Evolutionary conservation across 768 basidiomycete genomes (phyloP).

Genomic region (Hortiboletus campestris): DNA sequence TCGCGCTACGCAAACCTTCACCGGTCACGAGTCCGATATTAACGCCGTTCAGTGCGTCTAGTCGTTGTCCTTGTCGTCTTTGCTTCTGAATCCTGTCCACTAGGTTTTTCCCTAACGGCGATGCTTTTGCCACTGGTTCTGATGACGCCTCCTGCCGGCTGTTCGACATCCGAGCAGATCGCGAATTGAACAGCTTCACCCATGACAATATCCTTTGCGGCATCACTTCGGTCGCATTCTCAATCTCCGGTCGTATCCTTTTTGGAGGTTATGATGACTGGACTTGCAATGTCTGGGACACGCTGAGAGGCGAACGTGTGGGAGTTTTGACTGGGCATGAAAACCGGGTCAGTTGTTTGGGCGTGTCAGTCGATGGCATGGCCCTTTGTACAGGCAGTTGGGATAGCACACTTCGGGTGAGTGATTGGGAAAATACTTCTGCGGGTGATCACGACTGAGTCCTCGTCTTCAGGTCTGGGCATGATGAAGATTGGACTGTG

Average conservation of each 20-base stretch:
- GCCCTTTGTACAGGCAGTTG: conserved; percentile 98
- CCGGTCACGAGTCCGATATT: conserved; percentile 98
- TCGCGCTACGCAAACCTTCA: conserved; percentile 97
- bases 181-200: conserved; percentile 94
- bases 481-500: conserved; percentile 42
- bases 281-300: conserved; percentile 99
- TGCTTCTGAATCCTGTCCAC: conserved; percentile 9
- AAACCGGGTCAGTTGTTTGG: conserved; percentile 95
- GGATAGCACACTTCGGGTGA: conserved; percentile 94
- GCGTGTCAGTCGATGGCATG: conserved; percentile 95
- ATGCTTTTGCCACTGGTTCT: conserved; percentile 98
- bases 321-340: conserved; percentile 97
- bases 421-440: conserved; percentile 25
- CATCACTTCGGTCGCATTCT: conserved; percentile 98
- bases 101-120: conserved; percentile 99
- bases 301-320: conserved; percentile 95
- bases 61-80: not conserved
- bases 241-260: conserved; percentile 93
- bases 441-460: conserved; percentile 11
- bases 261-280: conserved; percentile 99
- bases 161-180: conserved; percentile 96
- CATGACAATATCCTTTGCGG: conserved; percentile 99
- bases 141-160: conserved; percentile 98
- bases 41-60: conserved; percentile 92
- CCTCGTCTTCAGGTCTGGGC: conserved; percentile 70